A percentile compares a stretch with the other conserved stretches of the same genome.
These are phyloP conservation scores for Neonectria hederae DNA, from an alignment of 2,329 filamentous ascomycete genomes.

Conservation along the genomic window DNA sequence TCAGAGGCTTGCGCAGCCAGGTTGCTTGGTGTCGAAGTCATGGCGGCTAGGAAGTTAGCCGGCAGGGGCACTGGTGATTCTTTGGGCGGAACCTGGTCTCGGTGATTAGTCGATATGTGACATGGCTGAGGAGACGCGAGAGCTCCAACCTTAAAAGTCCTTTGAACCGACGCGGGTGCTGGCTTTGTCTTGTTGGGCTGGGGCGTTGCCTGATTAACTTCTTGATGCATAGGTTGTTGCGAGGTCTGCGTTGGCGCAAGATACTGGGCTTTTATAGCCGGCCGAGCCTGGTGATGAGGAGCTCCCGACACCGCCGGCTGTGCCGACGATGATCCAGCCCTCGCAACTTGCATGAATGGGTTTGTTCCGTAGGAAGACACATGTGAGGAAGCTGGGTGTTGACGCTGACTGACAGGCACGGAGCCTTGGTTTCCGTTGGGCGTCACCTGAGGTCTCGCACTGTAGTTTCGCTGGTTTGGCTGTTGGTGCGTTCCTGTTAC, in stretches of 20 bases:
- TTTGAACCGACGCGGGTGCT: slow-evolving; percentile 31
- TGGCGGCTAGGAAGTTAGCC: slow-evolving; percentile 54
- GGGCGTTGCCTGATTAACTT: background rate
- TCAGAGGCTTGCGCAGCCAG: slow-evolving; percentile 25
- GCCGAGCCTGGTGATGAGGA: slow-evolving; percentile 13
- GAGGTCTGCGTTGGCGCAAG: slow-evolving; percentile 14
- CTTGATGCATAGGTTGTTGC: slow-evolving; percentile 18
- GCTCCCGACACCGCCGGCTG: background rate
- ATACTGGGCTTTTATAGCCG: slow-evolving; percentile 37
- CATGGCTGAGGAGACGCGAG: slow-evolving; percentile 37
- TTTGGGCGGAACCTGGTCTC: slow-evolving; percentile 49
- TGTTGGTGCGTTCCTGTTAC: slow-evolving; percentile 13
- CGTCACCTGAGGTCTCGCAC: background rate
- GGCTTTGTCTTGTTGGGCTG: slow-evolving; percentile 39
- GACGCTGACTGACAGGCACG: background rate
- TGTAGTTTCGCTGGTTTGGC: slow-evolving; percentile 2
- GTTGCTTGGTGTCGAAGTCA: slow-evolving; percentile 44
- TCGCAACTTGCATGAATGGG: slow-evolving; percentile 10
- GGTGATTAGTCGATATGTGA: slow-evolving; percentile 43
- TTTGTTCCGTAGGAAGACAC: slow-evolving; percentile 8
- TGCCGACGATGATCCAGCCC: slow-evolving; percentile 17
- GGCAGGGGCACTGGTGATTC: slow-evolving; percentile 57
- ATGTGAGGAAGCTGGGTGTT: background rate
- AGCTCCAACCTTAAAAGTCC: slow-evolving; percentile 48
- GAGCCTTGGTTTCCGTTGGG: background rate